These are phyloP conservation scores for Aspergillus sp. DNA, from an alignment of 2,329 filamentous ascomycete species.

Conservation along the genomic window DNA sequence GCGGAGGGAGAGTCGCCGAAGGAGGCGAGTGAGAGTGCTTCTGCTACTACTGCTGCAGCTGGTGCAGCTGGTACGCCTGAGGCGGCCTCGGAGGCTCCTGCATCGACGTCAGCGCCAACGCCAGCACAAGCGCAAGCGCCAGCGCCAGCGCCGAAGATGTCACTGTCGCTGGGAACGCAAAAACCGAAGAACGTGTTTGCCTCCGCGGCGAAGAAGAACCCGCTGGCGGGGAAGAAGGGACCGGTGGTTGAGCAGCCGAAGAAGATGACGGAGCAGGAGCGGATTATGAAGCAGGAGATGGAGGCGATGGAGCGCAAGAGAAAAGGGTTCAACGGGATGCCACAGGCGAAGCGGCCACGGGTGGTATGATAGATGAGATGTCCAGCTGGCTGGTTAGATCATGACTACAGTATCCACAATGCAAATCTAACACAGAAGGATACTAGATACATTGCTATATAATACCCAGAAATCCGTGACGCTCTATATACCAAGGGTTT, in stretches of 20 bases:
- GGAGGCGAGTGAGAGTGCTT: slow-evolving; percentile 21
- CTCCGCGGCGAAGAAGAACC: slow-evolving; percentile 64
- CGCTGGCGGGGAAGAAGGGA: slow-evolving; percentile 66
- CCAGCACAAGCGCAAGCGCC: slow-evolving; percentile 15
- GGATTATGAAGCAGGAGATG: slow-evolving; percentile 81
- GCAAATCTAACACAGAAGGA: no score
- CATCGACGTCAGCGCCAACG: slow-evolving; percentile 14
- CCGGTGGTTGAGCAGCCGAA: slow-evolving; percentile 61
- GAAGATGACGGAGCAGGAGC: slow-evolving; percentile 84
- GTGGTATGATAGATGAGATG: slow-evolving; percentile 23
- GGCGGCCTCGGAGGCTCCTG: slow-evolving; percentile 11
- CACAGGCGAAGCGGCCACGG: slow-evolving; percentile 35
- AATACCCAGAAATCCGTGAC: no score
- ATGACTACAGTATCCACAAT: no score
- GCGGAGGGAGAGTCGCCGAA: slow-evolving; percentile 20
- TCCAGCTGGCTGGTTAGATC: neutral
- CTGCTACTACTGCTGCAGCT: no score
- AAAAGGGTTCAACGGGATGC: slow-evolving; percentile 30
- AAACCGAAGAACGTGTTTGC: slow-evolving; percentile 68
- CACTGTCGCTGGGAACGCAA: slow-evolving; percentile 61
- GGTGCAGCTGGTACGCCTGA: slow-evolving; percentile 7
- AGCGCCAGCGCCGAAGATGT: slow-evolving; percentile 44
- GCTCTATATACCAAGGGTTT: no score
- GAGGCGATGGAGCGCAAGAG: slow-evolving; percentile 65
- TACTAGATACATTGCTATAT: no score